These are phyloP conservation scores for Calocera cornea DNA, from an alignment of 768 basidiomycete genomes.

Conservation along the genomic window DNA sequence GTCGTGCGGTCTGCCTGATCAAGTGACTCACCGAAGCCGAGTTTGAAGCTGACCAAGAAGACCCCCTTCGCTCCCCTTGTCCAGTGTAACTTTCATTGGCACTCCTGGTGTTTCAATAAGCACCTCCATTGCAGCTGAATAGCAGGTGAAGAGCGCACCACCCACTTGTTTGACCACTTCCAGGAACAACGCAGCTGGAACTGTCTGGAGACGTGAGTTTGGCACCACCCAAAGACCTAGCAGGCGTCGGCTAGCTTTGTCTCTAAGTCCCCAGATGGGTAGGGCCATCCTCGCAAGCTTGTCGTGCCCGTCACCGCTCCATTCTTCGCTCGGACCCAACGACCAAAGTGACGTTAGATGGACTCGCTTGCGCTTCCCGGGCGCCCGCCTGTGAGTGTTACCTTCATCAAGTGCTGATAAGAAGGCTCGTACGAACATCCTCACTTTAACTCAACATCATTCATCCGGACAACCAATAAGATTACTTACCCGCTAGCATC, in stretches of 20 bases:
- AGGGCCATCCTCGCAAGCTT: not conserved
- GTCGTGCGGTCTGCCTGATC: no score
- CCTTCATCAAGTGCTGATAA: not conserved
- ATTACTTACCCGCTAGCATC: no score
- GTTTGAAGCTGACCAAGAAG: not conserved
- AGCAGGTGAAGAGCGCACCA: not conserved
- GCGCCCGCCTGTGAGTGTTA: not conserved
- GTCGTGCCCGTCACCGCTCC: not conserved
- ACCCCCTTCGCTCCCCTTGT: not conserved
- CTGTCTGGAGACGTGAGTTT: not conserved
- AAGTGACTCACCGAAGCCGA: not conserved
- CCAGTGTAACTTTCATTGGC: not conserved
- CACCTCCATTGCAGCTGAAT: not conserved
- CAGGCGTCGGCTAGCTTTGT: not conserved
- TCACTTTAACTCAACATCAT: not conserved
- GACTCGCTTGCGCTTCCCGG: not conserved
- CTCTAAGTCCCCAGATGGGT: not conserved
- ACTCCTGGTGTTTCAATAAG: not conserved
- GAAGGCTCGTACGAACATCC: not conserved
- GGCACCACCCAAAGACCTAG: not conserved
- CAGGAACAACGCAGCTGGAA: not conserved
- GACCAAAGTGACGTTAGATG: not conserved
- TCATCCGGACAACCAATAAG: not conserved
- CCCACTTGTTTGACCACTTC: not conserved
- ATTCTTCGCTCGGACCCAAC: not conserved